These are phyloP conservation scores for Penicillium sp. DNA, from an alignment of 2,329 filamentous ascomycete genomes.

Conservation along the genomic window DNA sequence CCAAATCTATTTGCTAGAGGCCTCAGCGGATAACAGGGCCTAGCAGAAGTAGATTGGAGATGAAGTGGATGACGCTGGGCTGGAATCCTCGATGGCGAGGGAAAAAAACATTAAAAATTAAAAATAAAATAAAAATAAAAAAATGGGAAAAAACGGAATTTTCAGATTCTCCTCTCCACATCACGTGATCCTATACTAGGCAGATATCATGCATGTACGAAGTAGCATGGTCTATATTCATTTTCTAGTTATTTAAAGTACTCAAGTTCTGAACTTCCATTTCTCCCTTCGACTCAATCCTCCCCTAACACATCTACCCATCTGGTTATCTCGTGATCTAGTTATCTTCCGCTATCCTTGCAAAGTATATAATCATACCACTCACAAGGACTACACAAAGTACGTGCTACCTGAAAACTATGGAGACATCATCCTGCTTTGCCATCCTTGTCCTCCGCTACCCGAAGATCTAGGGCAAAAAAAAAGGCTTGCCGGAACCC, in stretches of 20 bases:
- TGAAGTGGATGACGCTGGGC: slow-evolving; percentile 25
- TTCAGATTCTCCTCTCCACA: slow-evolving; percentile 17
- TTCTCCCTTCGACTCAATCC: neutral
- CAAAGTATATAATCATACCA: slow-evolving; percentile 5
- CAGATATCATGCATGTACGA: too few species aligned
- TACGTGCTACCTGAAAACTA: slow-evolving; percentile 1
- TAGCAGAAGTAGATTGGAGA: slow-evolving; percentile 17
- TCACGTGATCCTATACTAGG: slow-evolving; percentile 17
- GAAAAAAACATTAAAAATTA: slow-evolving; percentile 23
- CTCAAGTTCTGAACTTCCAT: neutral
- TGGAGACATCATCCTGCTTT: slow-evolving; percentile 17
- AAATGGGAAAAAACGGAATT: slow-evolving; percentile 13
- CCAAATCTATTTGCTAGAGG: slow-evolving; percentile 6
- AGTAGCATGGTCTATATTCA: too few species aligned
- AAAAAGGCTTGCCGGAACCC: slow-evolving; percentile 51
- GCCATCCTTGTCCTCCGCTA: slow-evolving; percentile 17
- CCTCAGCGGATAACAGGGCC: slow-evolving; percentile 10
- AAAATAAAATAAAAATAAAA: slow-evolving; percentile 17
- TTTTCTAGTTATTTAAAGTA: too few species aligned
- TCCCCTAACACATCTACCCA: neutral
- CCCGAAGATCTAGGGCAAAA: slow-evolving; percentile 48
- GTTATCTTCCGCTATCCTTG: slow-evolving; percentile 10
- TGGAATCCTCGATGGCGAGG: slow-evolving; percentile 23
- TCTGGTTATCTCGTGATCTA: neutral
- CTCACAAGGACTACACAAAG: slow-evolving; percentile 1